Evolutionary conservation across 169 alveolate species (phyloP), one percentile per base, ranked within the genome.

Genomic region (Eimeria sp.): DNA sequence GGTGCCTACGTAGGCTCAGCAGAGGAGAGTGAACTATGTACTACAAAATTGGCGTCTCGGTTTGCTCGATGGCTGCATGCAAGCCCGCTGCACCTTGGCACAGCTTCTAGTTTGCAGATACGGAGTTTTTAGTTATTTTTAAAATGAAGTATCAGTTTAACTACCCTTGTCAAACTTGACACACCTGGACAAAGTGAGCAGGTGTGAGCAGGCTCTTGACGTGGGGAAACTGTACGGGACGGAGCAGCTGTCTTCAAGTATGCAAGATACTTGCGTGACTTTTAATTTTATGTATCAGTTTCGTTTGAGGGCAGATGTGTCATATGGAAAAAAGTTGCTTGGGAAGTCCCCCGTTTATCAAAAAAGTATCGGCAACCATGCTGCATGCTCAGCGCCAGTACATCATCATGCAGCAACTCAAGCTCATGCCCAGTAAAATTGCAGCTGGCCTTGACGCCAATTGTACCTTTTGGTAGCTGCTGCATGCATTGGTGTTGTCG

Each of bases 61-160:
- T 25, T 13, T 70, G 51, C 80, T 70, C 80, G 80, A 70, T 70
- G 80, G 80, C 80, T 70, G 80, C 80, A 70, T 70, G 80, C 80
- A 30, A 34, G 51, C 27, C 7, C 76, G 80, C 4, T 25, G 9
- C 47, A 27, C 51, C 27, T 30, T 70, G 27, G 80, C 80, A 34
- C 4, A 27, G 34, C 10, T 70, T 70, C n/a, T 13, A 30, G 40
- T 34, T 34, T 34, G 40, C 40, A 34, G 40, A 34, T 34, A 34
- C 40, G 40, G 40, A 34, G 40, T 34, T 34, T 34, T 34, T 34
- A 34, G 40, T 34, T 34, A 34, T 34, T 34, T 34, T 34, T 34
- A 34, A 34, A 34, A 70, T 30, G 6, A 11, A 67, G 51, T 49
- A 30, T 14, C 45, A 3, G 27, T 70, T 70, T 7, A 11, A 34